Base-by-base conservation (phyloP, 495 filamentous ascomycete species). In the Echria macrotheca region DNA sequence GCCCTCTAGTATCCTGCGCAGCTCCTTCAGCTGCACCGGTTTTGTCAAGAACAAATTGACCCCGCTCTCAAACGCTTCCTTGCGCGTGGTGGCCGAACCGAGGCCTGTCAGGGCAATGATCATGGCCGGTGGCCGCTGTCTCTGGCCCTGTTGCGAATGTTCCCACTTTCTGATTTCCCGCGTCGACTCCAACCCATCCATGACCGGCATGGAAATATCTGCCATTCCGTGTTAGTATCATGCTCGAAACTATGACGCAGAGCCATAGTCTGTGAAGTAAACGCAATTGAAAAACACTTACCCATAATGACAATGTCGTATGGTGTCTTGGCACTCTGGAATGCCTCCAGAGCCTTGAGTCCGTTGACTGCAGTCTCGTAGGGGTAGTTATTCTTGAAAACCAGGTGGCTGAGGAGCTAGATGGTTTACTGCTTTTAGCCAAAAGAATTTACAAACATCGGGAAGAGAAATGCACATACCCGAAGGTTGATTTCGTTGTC, bases 11-110 rank as follows among this genome's bases (percentile, higher is more conserved):
- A n/a, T n/a, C n/a, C n/a, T n/a, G n/a, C n/a, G n/a, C 33, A 77
- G 48, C 47, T 64, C 61, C 44, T 65, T 63, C 49, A 76, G 56
- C 17, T 53, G 58, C 17, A 87, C 81, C 1, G 86, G 86, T 55
- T 87, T 87, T 11, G 85, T 87, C 53, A 89, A 68, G 58, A 87
- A 89, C 11, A 85, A 58, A 59, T 90, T 82, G 26, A 90, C 75
- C 5, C 86, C 86, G 10, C 77, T 79, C 5, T 71, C 73, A 48
- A 82, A 72, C 0, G 86, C 85, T 39, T 87, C 83, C 5, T 76
- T 69, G 58, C 85, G 79, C 52, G 84, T 83, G 12, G 74, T 71
- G 5, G 72, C 71, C 29, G 76, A 79, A 22, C 80, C 82, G 8
- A 88, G 65, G 0, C 86, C 85, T 0, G 86, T 89, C 25, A 89